Percentiles rank a stretch among this genome's conserved stretches.
Conservation (phyloP, 441 rosid genomes). For the Theobroma grandiflorum region DNA sequence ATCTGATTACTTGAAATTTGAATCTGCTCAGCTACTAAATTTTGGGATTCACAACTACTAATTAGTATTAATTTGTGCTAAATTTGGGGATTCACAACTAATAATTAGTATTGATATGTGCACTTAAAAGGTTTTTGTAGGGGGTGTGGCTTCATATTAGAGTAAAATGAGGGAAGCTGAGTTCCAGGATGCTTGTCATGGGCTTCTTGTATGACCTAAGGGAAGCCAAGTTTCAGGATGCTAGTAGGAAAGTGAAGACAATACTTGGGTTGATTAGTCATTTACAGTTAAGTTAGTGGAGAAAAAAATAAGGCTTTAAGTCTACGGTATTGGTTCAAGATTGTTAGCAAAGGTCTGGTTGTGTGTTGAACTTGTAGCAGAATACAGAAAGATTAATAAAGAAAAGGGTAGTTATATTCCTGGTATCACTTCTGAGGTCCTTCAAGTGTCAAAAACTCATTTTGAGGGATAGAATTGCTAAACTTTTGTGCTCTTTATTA, state of each 20-base stretch:
- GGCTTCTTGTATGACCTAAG: too few species aligned
- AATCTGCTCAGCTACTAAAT: neutral
- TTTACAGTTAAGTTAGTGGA: too few species aligned
- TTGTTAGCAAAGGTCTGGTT: too few species aligned
- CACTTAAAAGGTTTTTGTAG: neutral
- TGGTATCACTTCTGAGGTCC: neutral
- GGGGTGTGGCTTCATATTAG: neutral
- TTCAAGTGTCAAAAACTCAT: neutral
- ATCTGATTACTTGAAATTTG: neutral
- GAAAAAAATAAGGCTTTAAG: too few species aligned
- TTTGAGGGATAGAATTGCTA: neutral
- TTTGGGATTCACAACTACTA: neutral
- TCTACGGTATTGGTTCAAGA: too few species aligned
- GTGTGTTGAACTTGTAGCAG: neutral
- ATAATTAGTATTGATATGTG: constrained; percentile 1
- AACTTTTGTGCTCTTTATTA: neutral
- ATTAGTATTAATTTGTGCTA: constrained; percentile 10
- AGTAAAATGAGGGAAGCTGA: neutral
- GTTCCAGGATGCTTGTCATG: too few species aligned
- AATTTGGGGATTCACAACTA: neutral
- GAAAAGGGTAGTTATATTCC: neutral
- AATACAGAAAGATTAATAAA: neutral
- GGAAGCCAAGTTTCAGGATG: too few species aligned
- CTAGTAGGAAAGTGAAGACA: too few species aligned
- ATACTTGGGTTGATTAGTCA: too few species aligned